A percentile compares a stretch with the other conserved stretches of the same genome.
Conservation (phyloP, 1,284 basidiomycete genomes). For the Erythrobasidium hasegawianum region DNA sequence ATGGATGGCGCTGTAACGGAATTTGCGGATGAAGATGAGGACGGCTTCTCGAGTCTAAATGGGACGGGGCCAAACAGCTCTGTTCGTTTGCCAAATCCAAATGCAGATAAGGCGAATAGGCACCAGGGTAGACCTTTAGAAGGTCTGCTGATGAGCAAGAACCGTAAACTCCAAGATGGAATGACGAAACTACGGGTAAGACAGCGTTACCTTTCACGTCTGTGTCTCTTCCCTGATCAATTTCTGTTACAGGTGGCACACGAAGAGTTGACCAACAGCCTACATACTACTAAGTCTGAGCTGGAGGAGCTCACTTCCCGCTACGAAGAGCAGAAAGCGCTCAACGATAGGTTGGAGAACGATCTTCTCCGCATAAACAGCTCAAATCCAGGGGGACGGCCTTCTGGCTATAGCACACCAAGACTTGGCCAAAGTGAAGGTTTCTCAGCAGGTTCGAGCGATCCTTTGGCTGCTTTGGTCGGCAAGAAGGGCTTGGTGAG, state of each 20-base stretch:
- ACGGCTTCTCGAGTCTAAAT: slow-evolving; percentile 15
- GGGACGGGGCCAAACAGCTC: slow-evolving; percentile 12
- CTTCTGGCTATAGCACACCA: slow-evolving; percentile 14
- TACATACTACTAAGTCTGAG: slow-evolving; percentile 60
- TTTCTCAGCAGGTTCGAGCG: slow-evolving; percentile 42
- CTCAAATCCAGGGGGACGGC: slow-evolving; percentile 13
- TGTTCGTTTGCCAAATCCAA: slow-evolving; percentile 74
- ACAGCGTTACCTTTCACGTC: slow-evolving; percentile 31
- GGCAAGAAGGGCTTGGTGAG: slow-evolving; percentile 57
- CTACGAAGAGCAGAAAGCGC: slow-evolving; percentile 66
- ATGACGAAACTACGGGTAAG: slow-evolving; percentile 80
- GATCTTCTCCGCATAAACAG: slow-evolving; percentile 79
- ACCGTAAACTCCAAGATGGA: slow-evolving; percentile 89
- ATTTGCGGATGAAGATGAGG: slow-evolving; percentile 62
- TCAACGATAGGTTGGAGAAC: slow-evolving; percentile 87
- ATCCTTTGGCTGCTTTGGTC: slow-evolving; percentile 66
- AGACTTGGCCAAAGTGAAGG: slow-evolving; percentile 7
- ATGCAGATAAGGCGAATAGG: slow-evolving; percentile 71
- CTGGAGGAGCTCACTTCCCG: slow-evolving; percentile 62
- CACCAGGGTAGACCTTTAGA: slow-evolving; percentile 79
- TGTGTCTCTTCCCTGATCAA: neutral
- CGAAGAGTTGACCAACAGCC: slow-evolving; percentile 67
- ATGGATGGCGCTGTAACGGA: slow-evolving; percentile 44
- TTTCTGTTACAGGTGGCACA: slow-evolving; percentile 63
- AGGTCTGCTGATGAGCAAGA: slow-evolving; percentile 84